These are phyloP conservation scores for Pyrenula aspistea DNA, from an alignment of 495 filamentous ascomycete species.

Conservation along the genomic window DNA sequence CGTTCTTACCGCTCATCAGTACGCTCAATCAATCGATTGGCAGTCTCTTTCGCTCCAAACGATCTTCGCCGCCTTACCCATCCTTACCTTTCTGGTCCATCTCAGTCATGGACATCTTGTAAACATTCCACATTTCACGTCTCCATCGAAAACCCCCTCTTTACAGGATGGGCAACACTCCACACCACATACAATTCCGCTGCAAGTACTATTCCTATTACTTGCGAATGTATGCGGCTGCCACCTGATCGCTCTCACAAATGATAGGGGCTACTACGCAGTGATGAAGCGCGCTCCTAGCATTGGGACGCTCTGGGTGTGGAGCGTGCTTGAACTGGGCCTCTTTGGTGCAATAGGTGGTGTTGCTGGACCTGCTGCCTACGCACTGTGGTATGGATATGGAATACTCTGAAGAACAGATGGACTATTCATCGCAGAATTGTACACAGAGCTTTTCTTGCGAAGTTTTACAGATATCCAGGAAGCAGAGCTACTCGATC, in stretches of 20 bases:
- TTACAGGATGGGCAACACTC: background rate
- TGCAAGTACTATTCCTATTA: conserved; percentile 26
- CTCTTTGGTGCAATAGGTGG: conserved; percentile 48
- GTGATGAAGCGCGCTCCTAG: conserved; percentile 88
- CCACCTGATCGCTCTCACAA: conserved; percentile 72
- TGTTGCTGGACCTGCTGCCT: conserved; percentile 42
- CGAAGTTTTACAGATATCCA: too few species aligned
- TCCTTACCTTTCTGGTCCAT: conserved; percentile 30
- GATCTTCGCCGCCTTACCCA: conserved; percentile 22
- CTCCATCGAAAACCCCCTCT: background rate
- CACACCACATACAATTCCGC: conserved; percentile 9
- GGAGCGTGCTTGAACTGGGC: conserved; percentile 82
- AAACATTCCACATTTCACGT: conserved; percentile 9
- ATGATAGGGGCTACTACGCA: conserved; percentile 64
- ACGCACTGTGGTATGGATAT: conserved; percentile 66
- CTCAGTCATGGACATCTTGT: conserved; percentile 34
- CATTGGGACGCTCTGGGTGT: conserved; percentile 86
- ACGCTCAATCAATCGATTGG: conserved; percentile 56
- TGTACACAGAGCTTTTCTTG: too few species aligned
- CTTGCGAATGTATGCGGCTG: conserved; percentile 56
- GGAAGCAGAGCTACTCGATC: too few species aligned
- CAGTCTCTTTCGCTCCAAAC: conserved; percentile 36
- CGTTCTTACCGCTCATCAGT: conserved; percentile 86
- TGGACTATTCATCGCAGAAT: too few species aligned
- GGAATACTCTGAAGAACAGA: conserved; percentile 16